Evolutionary conservation across 805 yeast species (phyloP), one percentile per base, ranked within the genome.

Genomic region (Candida morakotiae): DNA sequence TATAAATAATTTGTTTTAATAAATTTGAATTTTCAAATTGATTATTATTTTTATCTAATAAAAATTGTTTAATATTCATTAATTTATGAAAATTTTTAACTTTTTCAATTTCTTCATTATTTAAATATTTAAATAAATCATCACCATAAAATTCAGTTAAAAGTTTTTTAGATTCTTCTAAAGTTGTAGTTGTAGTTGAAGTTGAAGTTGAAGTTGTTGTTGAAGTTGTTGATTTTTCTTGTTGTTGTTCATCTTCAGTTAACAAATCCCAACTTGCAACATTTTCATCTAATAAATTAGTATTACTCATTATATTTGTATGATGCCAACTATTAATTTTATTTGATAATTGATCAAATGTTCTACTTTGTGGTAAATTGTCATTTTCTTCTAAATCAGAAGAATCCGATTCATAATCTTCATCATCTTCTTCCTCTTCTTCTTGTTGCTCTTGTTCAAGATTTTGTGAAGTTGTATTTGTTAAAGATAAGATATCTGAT

Each of bases 261-360:
- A 61, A 67, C 31, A 63, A 44, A 38, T 63, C 58, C 67, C 67
- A 62, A 28, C 59, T 52, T 13, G 69, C 69, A 5, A 56, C 49
- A 43, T 63, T 62, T 37, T 62, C 69, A 40, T 58, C 62, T 7
- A 56, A 46, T 9, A 57, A 28, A 14, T 50, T 52, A 13, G 40
- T 46, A 7, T 41, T 34, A 14, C 44, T 34, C n/a, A 43, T 30
- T 15, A 36, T 27, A 25, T 38, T 40, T 18, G 45, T 37, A 20
- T 37, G 26, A 20, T 51, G 47, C 59, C 57, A 55, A 21, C 43
- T 47, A 24, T 47, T 42, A 15, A 55, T 53, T 14, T 48, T 44
- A 34, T 43, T 24, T 6, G 47, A 38, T 21, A 49, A 37, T 19
- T 43, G 35, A 23, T 41, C 9, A 14, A 34, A 34, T 17, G 25